Evolutionary conservation across 371 early-diverging fungal genomes (phyloP), one percentile per base, ranked within the genome.

Genomic region (Mucor plumbeus): DNA sequence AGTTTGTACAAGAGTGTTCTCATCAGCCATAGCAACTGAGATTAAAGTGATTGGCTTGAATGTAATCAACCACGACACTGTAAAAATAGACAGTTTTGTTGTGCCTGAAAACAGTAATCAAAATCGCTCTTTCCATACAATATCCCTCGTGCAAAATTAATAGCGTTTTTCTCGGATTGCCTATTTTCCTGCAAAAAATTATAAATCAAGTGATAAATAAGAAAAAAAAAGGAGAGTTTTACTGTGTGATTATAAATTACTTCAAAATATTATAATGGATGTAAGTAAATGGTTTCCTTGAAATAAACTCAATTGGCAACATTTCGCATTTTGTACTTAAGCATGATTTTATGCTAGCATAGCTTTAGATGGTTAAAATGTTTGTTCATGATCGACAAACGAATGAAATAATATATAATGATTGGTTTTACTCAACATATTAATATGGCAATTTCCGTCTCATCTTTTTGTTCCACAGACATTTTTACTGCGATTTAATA

Each of bases 121-220:
- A 19, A 0, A 47, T 47, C 17, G 47, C 47, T 26, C 26, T 26
- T 26, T 26, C 26, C 26, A 26, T 26, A 26, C 7, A 47, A n/a
- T 47, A 47, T 17, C 19, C 47, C 47, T 47, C 47, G 47, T 47
- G 47, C 47, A 47, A 47, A 19, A n/a, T 47, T 19, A 47, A 44
- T 17, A 17, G 15, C 44, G 3, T 7, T 17, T 19, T n/a, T 26
- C 3, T 26, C 26, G 10, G 47, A 4, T 19, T 47, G 47, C 47
- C 47, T 17, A 47, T 47, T 47, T 47, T n/a, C 47, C 47, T 47
- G 47, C 17, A 10, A 6, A 7, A 5, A 17, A 47, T 47, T 11
- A 47, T 10, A 10, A 8, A 47, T n/a, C n/a, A 44, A 44, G 19
- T 3, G 4, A 17, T 19, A 26, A 26, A 3, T 1, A 26, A 26